These are phyloP conservation scores for Lyophyllum semitale DNA, from an alignment of 768 basidiomycete genomes.

Conservation along the genomic window DNA sequence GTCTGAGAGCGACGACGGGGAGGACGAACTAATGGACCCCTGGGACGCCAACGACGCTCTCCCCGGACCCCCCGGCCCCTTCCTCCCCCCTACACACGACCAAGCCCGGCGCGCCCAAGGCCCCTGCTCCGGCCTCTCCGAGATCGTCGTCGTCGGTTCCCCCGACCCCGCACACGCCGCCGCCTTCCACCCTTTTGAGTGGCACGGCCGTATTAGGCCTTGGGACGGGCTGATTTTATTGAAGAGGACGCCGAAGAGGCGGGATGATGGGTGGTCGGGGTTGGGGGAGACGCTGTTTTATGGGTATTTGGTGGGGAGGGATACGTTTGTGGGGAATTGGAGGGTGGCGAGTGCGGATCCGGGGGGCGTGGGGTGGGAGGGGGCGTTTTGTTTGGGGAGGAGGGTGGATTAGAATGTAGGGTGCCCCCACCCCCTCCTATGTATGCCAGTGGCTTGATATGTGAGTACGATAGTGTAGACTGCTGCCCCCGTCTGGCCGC, in stretches of 20 bases:
- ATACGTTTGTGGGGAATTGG: constrained; percentile 76
- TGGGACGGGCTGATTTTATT: constrained; percentile 12
- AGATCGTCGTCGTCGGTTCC: no score
- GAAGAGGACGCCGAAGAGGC: background rate
- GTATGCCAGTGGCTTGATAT: no score
- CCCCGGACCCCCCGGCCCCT: background rate
- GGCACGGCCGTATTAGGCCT: constrained; percentile 9
- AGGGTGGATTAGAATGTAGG: constrained; percentile 34
- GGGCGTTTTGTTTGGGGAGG: constrained; percentile 62
- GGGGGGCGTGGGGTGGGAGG: constrained; percentile 56
- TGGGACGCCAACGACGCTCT: background rate
- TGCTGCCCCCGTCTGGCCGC: no score
- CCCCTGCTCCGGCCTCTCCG: no score
- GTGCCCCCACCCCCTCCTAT: no score
- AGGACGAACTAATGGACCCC: background rate
- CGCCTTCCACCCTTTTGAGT: constrained; percentile 3
- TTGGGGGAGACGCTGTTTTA: constrained; percentile 53
- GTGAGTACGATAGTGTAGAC: no score
- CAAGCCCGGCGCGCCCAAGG: no score
- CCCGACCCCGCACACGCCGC: constrained; percentile 6
- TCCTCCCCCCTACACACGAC: no score
- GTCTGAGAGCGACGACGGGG: no score
- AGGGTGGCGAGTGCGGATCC: constrained; percentile 49
- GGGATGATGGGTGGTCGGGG: background rate
- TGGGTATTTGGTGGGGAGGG: constrained; percentile 67